phyloP scores from a whole-genome alignment of 352 stramenopile genomes.

The Blastocystis sp. region DNA sequence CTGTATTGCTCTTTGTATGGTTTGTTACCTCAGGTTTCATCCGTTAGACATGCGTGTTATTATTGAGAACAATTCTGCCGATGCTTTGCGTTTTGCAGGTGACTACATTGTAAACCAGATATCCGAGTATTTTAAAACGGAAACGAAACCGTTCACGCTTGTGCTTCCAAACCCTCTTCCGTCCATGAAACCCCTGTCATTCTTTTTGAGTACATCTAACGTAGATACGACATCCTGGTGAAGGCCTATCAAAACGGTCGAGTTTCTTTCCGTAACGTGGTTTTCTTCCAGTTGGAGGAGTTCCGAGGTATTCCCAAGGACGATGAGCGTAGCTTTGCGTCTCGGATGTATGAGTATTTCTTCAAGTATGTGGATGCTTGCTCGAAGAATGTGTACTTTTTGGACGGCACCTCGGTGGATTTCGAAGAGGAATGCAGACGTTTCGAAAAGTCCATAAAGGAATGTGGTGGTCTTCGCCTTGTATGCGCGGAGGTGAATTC shows the following conservation, averaged over 20 bases:
- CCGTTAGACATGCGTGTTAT: slow-evolving; percentile 44
- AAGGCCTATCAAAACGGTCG: not conserved
- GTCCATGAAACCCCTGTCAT: slow-evolving; percentile 23
- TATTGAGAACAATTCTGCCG: slow-evolving; percentile 36
- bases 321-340: slow-evolving; percentile 45
- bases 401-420: slow-evolving; percentile 16
- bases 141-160: slow-evolving; percentile 19
- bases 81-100: slow-evolving; percentile 34
- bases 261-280: slow-evolving; percentile 22
- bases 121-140: not conserved
- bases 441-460: slow-evolving; percentile 28
- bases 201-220: not conserved
- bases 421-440: slow-evolving; percentile 4
- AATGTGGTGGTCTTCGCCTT: not conserved
- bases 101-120: slow-evolving; percentile 55
- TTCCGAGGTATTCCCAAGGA: slow-evolving; percentile 37
- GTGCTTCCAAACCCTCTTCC: slow-evolving; percentile 49
- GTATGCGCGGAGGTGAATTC: slow-evolving; percentile 26
- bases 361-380: slow-evolving; percentile 50
- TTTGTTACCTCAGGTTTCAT: not conserved
- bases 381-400: slow-evolving; percentile 40
- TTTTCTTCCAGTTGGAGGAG: slow-evolving; percentile 56
- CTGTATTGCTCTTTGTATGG: slow-evolving; percentile 9
- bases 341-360: slow-evolving; percentile 45
- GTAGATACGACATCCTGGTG: slow-evolving; percentile 40